Conservation (phyloP, 2,329 filamentous ascomycete species). For the Aspergillus thermomutatus region DNA sequence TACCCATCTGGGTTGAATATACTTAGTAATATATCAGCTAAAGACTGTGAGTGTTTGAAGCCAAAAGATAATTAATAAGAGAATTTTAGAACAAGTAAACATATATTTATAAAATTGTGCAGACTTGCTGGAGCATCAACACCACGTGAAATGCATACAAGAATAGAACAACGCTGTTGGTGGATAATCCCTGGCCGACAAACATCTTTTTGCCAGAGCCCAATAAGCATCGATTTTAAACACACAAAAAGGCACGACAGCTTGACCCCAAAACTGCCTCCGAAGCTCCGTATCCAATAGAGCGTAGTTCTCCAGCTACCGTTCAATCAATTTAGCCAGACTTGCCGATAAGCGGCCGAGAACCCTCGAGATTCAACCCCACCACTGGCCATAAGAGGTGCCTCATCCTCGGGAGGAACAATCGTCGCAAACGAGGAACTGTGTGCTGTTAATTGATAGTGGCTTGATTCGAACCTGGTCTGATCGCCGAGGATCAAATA, state of each 20-base stretch:
- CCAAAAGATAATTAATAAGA: too few species aligned
- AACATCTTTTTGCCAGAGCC: neutral
- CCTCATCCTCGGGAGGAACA: neutral
- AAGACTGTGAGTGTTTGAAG: too few species aligned
- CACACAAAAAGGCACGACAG: neutral
- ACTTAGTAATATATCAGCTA: too few species aligned
- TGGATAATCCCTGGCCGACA: neutral
- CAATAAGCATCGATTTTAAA: neutral
- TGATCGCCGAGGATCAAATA: neutral
- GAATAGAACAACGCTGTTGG: neutral
- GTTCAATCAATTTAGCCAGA: neutral
- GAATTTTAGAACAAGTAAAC: too few species aligned
- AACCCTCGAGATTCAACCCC: neutral
- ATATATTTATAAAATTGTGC: too few species aligned
- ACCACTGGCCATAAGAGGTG: neutral
- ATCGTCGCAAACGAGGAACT: neutral
- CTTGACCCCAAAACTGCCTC: neutral
- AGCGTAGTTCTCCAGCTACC: neutral
- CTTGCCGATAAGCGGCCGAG: neutral
- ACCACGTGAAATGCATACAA: neutral
- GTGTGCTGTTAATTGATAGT: neutral
- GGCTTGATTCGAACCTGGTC: neutral
- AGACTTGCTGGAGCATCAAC: neutral
- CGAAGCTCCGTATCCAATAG: neutral
- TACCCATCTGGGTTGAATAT: too few species aligned